Evolutionary conservation across 192 early-diverging fungal species (phyloP).

Genomic region (Backusella circina): DNA sequence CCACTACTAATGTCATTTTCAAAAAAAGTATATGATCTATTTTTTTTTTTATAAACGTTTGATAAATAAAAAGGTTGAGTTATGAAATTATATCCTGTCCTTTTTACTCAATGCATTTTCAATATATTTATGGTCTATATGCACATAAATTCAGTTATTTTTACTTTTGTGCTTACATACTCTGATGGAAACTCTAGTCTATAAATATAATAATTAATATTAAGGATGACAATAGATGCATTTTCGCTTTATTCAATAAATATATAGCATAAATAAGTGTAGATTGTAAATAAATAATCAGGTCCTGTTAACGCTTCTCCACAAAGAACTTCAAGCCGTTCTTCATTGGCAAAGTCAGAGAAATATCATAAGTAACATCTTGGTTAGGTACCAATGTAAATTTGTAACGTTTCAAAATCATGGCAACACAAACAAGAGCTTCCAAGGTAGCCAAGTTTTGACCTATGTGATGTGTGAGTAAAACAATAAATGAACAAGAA

Average conservation of each 20-base stretch:
- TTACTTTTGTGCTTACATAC: too few species aligned
- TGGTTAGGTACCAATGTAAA: slow-evolving; percentile 36
- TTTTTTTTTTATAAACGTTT: neutral
- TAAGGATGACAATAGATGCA: too few species aligned
- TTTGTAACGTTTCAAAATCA: slow-evolving; percentile 34
- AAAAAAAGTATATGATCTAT: neutral
- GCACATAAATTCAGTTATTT: too few species aligned
- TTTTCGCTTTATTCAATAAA: too few species aligned
- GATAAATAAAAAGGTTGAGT: neutral
- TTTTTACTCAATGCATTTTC: too few species aligned
- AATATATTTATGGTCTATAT: too few species aligned
- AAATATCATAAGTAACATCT: slow-evolving; percentile 19
- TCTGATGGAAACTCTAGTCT: too few species aligned
- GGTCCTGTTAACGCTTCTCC: slow-evolving; percentile 2
- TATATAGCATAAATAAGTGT: neutral
- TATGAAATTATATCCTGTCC: too few species aligned
- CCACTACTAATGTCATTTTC: neutral
- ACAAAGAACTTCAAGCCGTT: slow-evolving; percentile 25
- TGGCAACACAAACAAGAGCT: slow-evolving; percentile 33
- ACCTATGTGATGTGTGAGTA: slow-evolving; percentile 14
- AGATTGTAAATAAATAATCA: neutral
- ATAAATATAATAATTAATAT: too few species aligned
- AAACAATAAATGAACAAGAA: neutral
- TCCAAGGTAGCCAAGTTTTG: slow-evolving; percentile 45
- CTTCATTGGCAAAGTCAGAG: slow-evolving; percentile 31